These are phyloP conservation scores for Salix caprea DNA, from an alignment of 345 rosid genomes.

Conservation along the genomic window DNA sequence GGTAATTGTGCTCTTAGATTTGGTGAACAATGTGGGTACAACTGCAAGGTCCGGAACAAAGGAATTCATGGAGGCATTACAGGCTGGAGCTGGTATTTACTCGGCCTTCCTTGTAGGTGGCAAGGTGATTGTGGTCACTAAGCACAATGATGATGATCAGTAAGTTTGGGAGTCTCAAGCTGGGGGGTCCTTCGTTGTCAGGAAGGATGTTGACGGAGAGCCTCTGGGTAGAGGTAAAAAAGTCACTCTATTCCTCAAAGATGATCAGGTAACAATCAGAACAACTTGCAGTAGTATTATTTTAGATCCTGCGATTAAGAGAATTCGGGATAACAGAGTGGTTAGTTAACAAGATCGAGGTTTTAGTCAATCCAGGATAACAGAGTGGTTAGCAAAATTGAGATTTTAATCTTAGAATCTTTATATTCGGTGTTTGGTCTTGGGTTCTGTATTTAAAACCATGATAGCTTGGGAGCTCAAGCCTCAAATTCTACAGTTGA, in stretches of 20 bases:
- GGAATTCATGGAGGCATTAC: constrained; percentile 85
- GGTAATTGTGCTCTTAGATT: constrained; percentile 25
- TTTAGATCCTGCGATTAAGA: neutral
- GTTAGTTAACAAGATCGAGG: no score
- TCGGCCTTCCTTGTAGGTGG: constrained; percentile 84
- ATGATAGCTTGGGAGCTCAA: no score
- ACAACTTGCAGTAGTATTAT: neutral
- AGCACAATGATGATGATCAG: constrained; percentile 80
- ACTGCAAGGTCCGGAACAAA: constrained; percentile 92
- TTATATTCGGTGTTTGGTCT: no score
- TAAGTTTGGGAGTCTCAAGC: constrained; percentile 89
- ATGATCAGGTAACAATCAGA: constrained; percentile 50
- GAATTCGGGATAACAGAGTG: no score
- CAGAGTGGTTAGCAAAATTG: no score
- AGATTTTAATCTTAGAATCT: no score
- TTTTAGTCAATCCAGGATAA: no score
- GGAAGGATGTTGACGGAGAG: constrained; percentile 65
- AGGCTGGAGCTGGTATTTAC: constrained; percentile 90
- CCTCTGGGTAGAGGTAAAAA: constrained; percentile 79
- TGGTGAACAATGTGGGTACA: constrained; percentile 86
- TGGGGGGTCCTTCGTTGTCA: constrained; percentile 28
- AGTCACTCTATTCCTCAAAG: constrained; percentile 68
- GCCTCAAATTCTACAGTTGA: no score
- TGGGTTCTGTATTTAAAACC: no score
- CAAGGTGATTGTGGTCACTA: constrained; percentile 66